Evolutionary conservation across 2,329 filamentous ascomycete genomes (phyloP).

Genomic region (Venturia aucupariae): DNA sequence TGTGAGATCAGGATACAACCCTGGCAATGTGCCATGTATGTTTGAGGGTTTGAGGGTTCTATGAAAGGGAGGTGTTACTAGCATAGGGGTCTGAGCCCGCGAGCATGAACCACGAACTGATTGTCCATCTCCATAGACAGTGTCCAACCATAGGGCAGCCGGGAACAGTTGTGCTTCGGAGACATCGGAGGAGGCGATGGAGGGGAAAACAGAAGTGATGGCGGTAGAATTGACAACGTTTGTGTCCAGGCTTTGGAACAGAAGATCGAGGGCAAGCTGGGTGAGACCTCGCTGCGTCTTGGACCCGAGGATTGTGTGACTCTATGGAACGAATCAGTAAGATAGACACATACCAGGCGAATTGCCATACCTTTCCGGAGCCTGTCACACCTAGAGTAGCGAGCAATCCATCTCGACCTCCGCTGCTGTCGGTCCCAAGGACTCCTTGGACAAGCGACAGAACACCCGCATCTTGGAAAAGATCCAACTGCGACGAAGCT

Average conservation of each 20-base stretch:
- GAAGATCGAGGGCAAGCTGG: conserved; percentile 80
- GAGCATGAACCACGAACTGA: conserved; percentile 22
- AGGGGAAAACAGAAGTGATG: conserved; percentile 57
- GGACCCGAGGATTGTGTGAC: conserved; percentile 89
- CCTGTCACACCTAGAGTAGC: conserved; percentile 92
- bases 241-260: conserved; percentile 71
- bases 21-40: conserved; percentile 15
- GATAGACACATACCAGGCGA: neutral
- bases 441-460: conserved; percentile 71
- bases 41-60: conserved; percentile 10
- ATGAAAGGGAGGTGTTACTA: conserved; percentile 28
- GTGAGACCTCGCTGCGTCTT: conserved; percentile 79
- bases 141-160: conserved; percentile 69
- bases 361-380: conserved; percentile 69
- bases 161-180: conserved; percentile 72
- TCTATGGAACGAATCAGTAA: conserved; percentile 44
- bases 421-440: conserved; percentile 59
- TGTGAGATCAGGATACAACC: conserved; percentile 20
- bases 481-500: conserved; percentile 69
- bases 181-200: conserved; percentile 65
- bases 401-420: conserved; percentile 79
- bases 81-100: conserved; percentile 38
- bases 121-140: conserved; percentile 59
- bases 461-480: conserved; percentile 75
- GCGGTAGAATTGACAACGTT: conserved; percentile 55